Evolutionary conservation across 2,329 filamentous ascomycete genomes (phyloP).

Genomic region (Pezicula radicicola): DNA sequence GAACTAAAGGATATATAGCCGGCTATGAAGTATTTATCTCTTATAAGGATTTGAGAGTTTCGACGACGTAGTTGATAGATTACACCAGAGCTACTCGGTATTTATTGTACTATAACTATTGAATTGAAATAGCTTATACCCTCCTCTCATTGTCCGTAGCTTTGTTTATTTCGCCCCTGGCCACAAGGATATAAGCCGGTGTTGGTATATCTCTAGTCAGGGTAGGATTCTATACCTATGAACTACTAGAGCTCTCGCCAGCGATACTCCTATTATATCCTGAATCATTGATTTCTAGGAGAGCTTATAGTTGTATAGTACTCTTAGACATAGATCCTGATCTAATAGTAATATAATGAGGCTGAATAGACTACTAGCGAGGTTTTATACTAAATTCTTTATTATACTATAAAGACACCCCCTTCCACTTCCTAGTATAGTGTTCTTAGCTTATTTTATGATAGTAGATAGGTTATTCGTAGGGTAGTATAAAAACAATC

Average conservation of each 20-base stretch:
- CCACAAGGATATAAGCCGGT: slow-evolving; percentile 34
- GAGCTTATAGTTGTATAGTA: slow-evolving; percentile 74
- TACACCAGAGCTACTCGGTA: slow-evolving; percentile 85
- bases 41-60: slow-evolving; percentile 78
- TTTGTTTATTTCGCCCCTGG: slow-evolving; percentile 18
- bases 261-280: slow-evolving; percentile 83
- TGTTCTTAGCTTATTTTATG: no score
- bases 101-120: slow-evolving; percentile 93
- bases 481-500: no score
- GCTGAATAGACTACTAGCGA: slow-evolving; percentile 36
- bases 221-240: slow-evolving; percentile 40
- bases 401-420: no score
- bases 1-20: slow-evolving; percentile 87
- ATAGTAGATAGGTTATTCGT: no score
- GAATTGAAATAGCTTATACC: slow-evolving; percentile 75
- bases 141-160: slow-evolving; percentile 60
- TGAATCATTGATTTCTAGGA: slow-evolving; percentile 84
- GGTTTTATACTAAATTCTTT: no score
- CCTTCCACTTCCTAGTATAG: no score
- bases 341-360: slow-evolving; percentile 86
- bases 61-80: slow-evolving; percentile 82
- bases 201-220: slow-evolving; percentile 44
- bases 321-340: slow-evolving; percentile 77
- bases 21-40: slow-evolving; percentile 91
- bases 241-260: slow-evolving; percentile 61